Evolutionary conservation across 2,329 filamentous ascomycete genomes (phyloP), one percentile per base, ranked within the genome.

Genomic region (Colletotrichum lindemuthianum): DNA sequence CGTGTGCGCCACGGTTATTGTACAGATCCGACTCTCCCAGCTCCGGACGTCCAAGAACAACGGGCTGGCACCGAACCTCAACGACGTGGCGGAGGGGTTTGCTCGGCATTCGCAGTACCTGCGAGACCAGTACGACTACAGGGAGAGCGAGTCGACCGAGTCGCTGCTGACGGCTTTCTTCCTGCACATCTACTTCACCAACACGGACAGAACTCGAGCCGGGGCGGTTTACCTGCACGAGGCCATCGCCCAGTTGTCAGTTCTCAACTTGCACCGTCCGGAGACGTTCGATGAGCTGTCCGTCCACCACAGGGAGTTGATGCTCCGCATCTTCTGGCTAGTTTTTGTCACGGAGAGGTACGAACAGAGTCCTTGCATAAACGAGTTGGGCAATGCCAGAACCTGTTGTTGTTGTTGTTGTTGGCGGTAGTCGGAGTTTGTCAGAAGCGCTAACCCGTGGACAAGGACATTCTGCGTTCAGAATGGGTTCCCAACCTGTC

Each of bases 161-260:
- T 73, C 72, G 3, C 44, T 71, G 10, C 39, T 73, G 6, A 72
- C 69, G 45, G 66, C 72, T 1, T 73, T 73, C 56, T 73, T 73
- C 43, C 59, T 73, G 1, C 72, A 73, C 45, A 63, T 73, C 15
- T 73, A 73, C 47, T 72, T 70, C 37, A 69, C 72, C 37, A 73
- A 73, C 8, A 69, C 71, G 8, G 63, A 68, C n/a, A 73, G 72
- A 34, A 34, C 73, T n/a, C 63, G 70, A 32, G 24, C 45, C 34
- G 45, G 45, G 24, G 45, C 45, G 2, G 34, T 48, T 16, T 48
- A 48, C 12, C 34, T 48, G 45, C 45, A 48, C 34, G 45, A 48
- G 34, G 45, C 45, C 6, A 48, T 48, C 32, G 45, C 45, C 4
- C 45, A 48, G n/a, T 24, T 24, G 24, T 24, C 24, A 4, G 24